Conservation (phyloP, 1,284 basidiomycete genomes). For the Puccinia novopanici region DNA sequence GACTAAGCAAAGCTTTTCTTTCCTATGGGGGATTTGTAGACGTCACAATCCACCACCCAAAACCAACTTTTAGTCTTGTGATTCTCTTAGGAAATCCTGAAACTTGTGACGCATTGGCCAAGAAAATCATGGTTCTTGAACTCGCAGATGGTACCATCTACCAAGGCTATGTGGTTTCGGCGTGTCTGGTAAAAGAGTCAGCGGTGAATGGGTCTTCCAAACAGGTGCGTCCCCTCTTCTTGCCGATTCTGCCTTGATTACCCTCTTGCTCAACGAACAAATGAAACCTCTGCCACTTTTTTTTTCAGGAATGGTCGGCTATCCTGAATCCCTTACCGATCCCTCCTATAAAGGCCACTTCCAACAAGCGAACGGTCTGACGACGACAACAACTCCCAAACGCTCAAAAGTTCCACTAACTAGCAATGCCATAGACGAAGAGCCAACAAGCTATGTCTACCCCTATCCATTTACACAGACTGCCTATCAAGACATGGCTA, state of each 20-base stretch:
- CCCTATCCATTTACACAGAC: conserved; percentile 82
- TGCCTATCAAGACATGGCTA: conserved; percentile 69
- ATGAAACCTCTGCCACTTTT: background rate
- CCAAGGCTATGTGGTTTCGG: too few species aligned
- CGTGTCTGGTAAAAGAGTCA: too few species aligned
- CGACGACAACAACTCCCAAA: too few species aligned
- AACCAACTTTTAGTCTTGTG: conserved; percentile 91
- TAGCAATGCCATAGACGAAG: too few species aligned
- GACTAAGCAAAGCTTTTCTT: background rate
- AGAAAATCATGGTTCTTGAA: too few species aligned
- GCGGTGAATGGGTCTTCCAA: too few species aligned
- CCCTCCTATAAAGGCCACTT: too few species aligned
- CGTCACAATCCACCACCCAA: conserved; percentile 91
- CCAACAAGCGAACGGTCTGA: conserved; percentile 40
- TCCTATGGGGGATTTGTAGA: conserved; percentile 61
- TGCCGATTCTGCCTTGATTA: background rate
- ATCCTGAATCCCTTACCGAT: conserved; percentile 96
- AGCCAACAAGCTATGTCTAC: conserved; percentile 72
- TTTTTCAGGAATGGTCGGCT: conserved; percentile 89
- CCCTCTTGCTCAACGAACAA: conserved; percentile 30
- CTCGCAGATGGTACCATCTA: too few species aligned
- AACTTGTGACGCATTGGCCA: too few species aligned
- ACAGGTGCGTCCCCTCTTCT: too few species aligned
- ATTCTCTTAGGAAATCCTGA: too few species aligned
- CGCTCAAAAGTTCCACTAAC: conserved; percentile 54